Evolutionary conservation across 345 rosid species (phyloP), one percentile per base, ranked within the genome.

Genomic region (Eutrema heterophyllum): DNA sequence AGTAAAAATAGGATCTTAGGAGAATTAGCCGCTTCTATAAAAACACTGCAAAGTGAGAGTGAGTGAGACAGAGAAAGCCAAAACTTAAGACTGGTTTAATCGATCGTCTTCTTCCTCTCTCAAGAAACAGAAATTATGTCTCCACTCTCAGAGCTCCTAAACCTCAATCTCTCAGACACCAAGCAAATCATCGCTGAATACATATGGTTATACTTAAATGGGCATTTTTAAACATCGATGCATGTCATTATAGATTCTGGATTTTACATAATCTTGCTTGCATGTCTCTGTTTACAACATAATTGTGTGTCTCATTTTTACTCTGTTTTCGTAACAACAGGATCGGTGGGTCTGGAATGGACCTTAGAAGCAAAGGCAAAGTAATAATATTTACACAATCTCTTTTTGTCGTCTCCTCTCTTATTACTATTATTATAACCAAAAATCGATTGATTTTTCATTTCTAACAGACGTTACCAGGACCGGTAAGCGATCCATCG

Each of bases 291-390:
- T 27, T 44, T 15, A 57, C 54, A 57, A 18, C 39, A 35, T 45
- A 10, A 62, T 59, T 7, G 26, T 43, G 13, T 33, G 30, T 29
- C 1, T 54, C 0, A 16, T 2, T 16, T 29, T 36, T 65, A 32
- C 35, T 64, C 11, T 36, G 52, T 27, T 43, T 58, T 43, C 11
- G 1, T 30, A 36, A 52, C 8, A 73, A 79, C 84, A 94, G 98
- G 98, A 89, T 93, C 24, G 98, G 98, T 72, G 97, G 98, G 43
- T 66, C 85, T 15, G 96, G 96, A 24, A 88, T 79, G 65, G 97
- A 93, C 74, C 16, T 86, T 66, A 87, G 97, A 46, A 93, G 98
- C 89, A 94, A 94, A 79, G 88, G 96, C 67, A 91, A 79, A 84
- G 98, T 94, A 53, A 76, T 64, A 57, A 14, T 32, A 55, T 6